Conservation (phyloP, 1,139 yeast species). For the Debaryomycetaceae sp. region DNA sequence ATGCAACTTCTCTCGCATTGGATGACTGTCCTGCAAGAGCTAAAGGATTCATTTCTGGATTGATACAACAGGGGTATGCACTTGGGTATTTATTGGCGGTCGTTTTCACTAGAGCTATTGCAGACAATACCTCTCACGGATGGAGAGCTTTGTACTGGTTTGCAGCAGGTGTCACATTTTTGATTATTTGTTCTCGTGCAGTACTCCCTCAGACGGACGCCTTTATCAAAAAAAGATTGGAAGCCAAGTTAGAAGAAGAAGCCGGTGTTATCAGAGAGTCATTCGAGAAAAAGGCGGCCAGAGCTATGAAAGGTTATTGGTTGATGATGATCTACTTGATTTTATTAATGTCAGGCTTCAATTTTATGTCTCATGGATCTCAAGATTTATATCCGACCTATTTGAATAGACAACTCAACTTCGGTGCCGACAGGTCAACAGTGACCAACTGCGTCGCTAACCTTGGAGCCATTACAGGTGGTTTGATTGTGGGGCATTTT, state of each 20-base stretch:
- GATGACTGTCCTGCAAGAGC: conserved; percentile 35
- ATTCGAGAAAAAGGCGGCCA: conserved; percentile 9
- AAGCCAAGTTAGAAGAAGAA: conserved; percentile 8
- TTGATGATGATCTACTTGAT: conserved; percentile 42
- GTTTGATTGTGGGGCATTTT: conserved; percentile 42
- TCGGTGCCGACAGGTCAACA: conserved; percentile 34
- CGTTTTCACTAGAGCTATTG: conserved; percentile 46
- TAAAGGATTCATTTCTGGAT: conserved; percentile 34
- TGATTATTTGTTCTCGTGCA: conserved; percentile 31
- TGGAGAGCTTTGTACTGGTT: conserved; percentile 86
- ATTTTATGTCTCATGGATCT: conserved; percentile 54
- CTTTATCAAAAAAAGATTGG: conserved; percentile 15
- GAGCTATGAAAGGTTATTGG: conserved; percentile 37
- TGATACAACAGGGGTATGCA: conserved; percentile 39
- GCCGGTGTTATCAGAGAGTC: conserved; percentile 6
- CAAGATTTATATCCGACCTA: conserved; percentile 53
- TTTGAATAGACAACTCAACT: conserved; percentile 36
- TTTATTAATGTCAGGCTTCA: conserved; percentile 46
- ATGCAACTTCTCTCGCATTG: conserved; percentile 30
- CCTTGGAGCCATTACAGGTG: conserved; percentile 51
- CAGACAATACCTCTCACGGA: conserved; percentile 42
- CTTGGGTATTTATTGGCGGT: conserved; percentile 37
- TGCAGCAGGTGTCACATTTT: conserved; percentile 54
- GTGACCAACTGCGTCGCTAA: conserved; percentile 46
- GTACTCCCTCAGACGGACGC: conserved; percentile 33